A percentile compares a stretch with the other conserved stretches of the same genome.
These are phyloP conservation scores for Cytospora leucostoma DNA, from an alignment of 2,329 filamentous ascomycete genomes.

Conservation along the genomic window DNA sequence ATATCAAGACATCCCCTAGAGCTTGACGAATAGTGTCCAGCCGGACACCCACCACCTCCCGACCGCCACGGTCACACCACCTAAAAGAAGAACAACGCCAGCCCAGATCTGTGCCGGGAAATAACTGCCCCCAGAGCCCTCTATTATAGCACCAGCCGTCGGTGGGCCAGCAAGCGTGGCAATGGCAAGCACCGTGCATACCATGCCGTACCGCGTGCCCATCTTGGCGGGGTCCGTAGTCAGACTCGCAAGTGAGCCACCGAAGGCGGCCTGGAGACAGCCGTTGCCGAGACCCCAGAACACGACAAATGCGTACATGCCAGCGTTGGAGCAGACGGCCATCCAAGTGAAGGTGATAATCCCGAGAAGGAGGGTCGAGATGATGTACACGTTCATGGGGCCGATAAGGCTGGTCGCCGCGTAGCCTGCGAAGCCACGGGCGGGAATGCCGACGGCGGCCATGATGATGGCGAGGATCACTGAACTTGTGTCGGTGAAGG, in stretches of 20 bases:
- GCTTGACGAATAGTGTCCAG: neutral
- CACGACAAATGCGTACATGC: neutral
- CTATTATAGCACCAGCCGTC: neutral
- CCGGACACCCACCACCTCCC: constrained; percentile 3
- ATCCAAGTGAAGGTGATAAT: constrained; percentile 58
- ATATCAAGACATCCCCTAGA: neutral
- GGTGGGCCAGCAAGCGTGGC: neutral
- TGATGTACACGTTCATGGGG: constrained; percentile 57
- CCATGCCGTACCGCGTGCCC: neutral
- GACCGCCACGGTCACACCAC: neutral
- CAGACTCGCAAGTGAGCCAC: neutral
- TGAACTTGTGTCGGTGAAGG: constrained; percentile 50
- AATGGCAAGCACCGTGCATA: neutral
- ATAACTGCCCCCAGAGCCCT: neutral
- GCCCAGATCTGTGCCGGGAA: constrained; percentile 3
- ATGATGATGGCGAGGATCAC: constrained; percentile 61
- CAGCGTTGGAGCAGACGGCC: constrained; percentile 41
- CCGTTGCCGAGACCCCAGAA: neutral
- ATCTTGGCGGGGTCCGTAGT: neutral
- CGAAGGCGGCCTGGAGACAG: neutral
- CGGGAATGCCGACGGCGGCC: constrained; percentile 59
- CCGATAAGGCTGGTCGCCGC: constrained; percentile 58
- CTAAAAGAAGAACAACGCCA: neutral
- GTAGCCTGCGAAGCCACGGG: constrained; percentile 55
- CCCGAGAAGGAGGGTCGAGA: constrained; percentile 49